These are phyloP conservation scores for Bimuria novae-zelandiae DNA, from an alignment of 2,329 filamentous ascomycete genomes.

Conservation along the genomic window DNA sequence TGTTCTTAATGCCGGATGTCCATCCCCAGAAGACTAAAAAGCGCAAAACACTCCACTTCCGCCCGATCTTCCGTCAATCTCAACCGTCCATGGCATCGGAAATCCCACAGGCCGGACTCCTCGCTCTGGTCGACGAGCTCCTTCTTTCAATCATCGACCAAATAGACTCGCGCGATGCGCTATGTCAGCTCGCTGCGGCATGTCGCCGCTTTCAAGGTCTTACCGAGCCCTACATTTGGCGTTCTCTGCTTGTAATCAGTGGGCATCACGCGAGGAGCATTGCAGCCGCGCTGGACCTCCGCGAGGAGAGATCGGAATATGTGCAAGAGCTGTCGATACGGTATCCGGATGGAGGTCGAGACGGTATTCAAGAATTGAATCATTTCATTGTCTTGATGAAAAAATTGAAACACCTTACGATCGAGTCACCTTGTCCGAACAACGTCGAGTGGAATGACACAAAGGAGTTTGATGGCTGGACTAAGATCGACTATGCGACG, in stretches of 20 bases:
- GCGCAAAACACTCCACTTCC: constrained; percentile 34
- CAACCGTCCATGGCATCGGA: constrained; percentile 15
- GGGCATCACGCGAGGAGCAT: constrained; percentile 33
- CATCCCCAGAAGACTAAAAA: constrained; percentile 31
- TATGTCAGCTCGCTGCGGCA: constrained; percentile 37
- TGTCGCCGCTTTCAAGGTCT: constrained; percentile 37
- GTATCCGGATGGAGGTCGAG: constrained; percentile 26
- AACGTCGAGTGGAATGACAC: constrained; percentile 35
- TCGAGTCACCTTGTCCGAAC: constrained; percentile 44
- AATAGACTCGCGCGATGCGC: constrained; percentile 24
- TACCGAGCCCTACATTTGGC: constrained; percentile 42
- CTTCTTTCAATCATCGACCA: constrained; percentile 42
- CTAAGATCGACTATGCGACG: constrained; percentile 38
- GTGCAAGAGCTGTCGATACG: constrained; percentile 38
- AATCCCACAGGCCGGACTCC: constrained; percentile 20
- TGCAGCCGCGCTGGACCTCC: constrained; percentile 26
- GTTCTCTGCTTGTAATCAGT: constrained; percentile 30
- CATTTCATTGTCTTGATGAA: constrained; percentile 31
- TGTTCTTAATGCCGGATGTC: constrained; percentile 26
- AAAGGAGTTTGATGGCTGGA: constrained; percentile 32
- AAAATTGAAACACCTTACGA: constrained; percentile 34
- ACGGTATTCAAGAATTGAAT: constrained; percentile 39
- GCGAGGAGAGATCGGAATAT: constrained; percentile 27
- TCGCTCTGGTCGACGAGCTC: constrained; percentile 41
- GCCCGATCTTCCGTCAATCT: constrained; percentile 27